Evolutionary conservation across 192 early-diverging fungal genomes (phyloP).

Genomic region (Coemansia sp.): DNA sequence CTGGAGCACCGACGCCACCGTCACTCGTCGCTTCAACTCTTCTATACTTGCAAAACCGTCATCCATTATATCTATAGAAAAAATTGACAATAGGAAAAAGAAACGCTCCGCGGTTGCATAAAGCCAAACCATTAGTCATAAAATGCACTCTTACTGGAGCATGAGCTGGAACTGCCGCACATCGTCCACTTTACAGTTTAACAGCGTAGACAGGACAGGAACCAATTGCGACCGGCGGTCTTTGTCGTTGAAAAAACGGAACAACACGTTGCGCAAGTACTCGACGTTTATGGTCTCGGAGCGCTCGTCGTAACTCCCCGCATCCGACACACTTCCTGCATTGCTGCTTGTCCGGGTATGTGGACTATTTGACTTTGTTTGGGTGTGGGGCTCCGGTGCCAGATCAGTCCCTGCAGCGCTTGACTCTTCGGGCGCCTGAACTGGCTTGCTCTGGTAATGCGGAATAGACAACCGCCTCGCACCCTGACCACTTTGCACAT

Average conservation of each 20-base stretch:
- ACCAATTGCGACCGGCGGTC: constrained; percentile 60
- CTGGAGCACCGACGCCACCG: constrained; percentile 16
- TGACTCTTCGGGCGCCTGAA: not conserved
- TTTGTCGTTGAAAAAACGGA: constrained; percentile 53
- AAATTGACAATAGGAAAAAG: not conserved
- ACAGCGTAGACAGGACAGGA: constrained; percentile 60
- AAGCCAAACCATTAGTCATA: not conserved
- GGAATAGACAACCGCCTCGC: not conserved
- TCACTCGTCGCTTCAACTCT: not conserved
- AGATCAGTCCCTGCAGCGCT: not conserved
- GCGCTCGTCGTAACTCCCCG: constrained; percentile 3
- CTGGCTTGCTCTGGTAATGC: constrained; percentile 3
- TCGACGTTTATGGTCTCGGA: constrained; percentile 42
- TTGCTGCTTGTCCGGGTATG: constrained; percentile 35
- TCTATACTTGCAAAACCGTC: not conserved
- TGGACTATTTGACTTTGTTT: not conserved
- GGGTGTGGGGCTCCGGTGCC: not conserved
- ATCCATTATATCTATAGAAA: not conserved
- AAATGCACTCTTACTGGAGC: constrained; percentile 12
- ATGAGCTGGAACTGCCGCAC: constrained; percentile 51
- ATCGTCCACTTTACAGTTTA: constrained; percentile 64
- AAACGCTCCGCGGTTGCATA: not conserved
- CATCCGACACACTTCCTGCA: constrained; percentile 21
- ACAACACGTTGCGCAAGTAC: constrained; percentile 52
- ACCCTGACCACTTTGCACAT: not conserved